Conservation (phyloP, 768 basidiomycete genomes). For the Suillus paluster region DNA sequence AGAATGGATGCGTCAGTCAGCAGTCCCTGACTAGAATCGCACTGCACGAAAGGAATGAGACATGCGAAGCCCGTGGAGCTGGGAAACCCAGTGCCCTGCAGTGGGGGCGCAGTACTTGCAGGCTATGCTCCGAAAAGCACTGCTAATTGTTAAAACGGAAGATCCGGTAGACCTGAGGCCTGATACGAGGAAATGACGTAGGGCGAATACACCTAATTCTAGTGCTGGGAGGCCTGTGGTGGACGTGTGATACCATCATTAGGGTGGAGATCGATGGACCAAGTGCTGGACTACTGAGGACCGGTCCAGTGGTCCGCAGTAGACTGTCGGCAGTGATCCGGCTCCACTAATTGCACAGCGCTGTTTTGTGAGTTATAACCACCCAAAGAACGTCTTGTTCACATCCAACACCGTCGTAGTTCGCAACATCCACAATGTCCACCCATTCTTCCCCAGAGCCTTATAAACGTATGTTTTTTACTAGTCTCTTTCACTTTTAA, state of each 20-base stretch:
- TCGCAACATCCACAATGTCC: conserved; percentile 20
- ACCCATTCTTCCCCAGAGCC: conserved; percentile 17
- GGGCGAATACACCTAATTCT: not conserved
- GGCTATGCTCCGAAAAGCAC: conserved; percentile 6
- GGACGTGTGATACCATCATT: not conserved
- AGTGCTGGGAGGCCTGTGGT: not conserved
- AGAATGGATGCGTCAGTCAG: conserved; percentile 2
- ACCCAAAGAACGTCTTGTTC: conserved; percentile 6
- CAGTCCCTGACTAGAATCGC: not conserved
- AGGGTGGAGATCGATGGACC: not conserved
- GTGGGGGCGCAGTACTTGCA: not conserved
- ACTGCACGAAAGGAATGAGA: not conserved
- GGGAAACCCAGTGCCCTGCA: conserved; percentile 4
- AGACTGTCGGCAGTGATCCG: not conserved
- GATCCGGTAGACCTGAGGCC: not conserved
- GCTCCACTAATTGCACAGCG: conserved; percentile 12
- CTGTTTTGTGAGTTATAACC: conserved; percentile 6
- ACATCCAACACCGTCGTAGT: conserved; percentile 17
- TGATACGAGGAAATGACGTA: not conserved
- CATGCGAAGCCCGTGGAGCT: not conserved
- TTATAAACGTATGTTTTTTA: conserved; percentile 21
- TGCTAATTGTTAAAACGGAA: not conserved
- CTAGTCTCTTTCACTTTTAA: conserved; percentile 1
- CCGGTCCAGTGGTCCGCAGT: not conserved
- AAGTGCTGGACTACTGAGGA: not conserved